Base-by-base conservation (phyloP, 495 filamentous ascomycete genomes). In the Cryomyces minteri region DNA sequence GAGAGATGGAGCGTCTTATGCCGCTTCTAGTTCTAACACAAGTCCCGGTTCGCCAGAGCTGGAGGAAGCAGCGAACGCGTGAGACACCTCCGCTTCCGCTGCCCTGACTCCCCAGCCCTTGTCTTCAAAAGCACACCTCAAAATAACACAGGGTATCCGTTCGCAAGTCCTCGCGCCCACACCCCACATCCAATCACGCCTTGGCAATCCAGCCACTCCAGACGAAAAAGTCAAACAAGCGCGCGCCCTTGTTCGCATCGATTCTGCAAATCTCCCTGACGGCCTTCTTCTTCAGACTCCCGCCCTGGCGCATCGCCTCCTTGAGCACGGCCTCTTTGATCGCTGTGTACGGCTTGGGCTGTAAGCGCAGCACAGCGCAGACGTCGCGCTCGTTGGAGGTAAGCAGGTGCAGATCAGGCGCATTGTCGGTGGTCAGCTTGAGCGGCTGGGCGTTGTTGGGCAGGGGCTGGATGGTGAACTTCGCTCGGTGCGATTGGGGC, bases 191-290 rank as follows among this genome's bases (percentile, higher is more conserved):
- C 34, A 1, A 12, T 55, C 41, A 75, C 10, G 62, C 70, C 65
- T 88, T 92, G 31, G 72, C 77, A 46, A 95, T 82, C 90, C 90
- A 96, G 6, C 90, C 90, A 39, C 76, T 79, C 55, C 86, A 79
- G 31, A 90, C 82, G 65, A 94, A 88, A 60, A 96, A 98, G 54
- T 96, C 90, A 58, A 85, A 94, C 39, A 96, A 76, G 50, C 81
- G 73, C 38, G 69, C 68, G 6, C 69, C 65, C 55, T 82, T 85
- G 12, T 71, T 71, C 29, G 64, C 62, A 60, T 84, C 78, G 50
- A 84, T 76, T 72, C 72, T 73, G 61, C 73, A 78, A 38, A 82
- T 66, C 47, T 78, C 77, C 54, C 77, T 78, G 0, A 83, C 87
- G 48, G 79, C 73, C 56, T 92, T 95, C 73, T 87, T 93, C 68